phyloP scores from a whole-genome alignment of 768 basidiomycete genomes.

The Porphyrellus cyaneotinctus region DNA sequence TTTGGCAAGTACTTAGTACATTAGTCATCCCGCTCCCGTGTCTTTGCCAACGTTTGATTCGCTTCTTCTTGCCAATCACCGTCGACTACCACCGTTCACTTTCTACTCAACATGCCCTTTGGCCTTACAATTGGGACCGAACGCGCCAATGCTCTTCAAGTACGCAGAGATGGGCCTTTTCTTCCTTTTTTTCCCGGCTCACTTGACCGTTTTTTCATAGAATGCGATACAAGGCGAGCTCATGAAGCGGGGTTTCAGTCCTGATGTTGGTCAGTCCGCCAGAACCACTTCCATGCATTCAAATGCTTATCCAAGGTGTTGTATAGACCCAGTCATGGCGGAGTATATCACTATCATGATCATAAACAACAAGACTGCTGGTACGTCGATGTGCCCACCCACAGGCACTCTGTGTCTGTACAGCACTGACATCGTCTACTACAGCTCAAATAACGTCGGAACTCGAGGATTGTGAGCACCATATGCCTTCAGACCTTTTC shows the following conservation, averaged over 20 bases:
- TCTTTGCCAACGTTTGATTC: slow-evolving; percentile 19
- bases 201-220: slow-evolving; percentile 34
- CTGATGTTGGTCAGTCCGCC: slow-evolving; percentile 60
- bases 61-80: slow-evolving; percentile 26
- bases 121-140: slow-evolving; percentile 78
- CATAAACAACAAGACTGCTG: slow-evolving; percentile 83
- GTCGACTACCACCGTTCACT: slow-evolving; percentile 22
- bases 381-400: slow-evolving; percentile 38
- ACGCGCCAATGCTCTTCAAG: slow-evolving; percentile 67
- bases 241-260: slow-evolving; percentile 65
- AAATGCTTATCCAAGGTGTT: slow-evolving; percentile 5
- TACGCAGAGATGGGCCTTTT: slow-evolving; percentile 27
- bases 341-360: slow-evolving; percentile 96
- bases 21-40: slow-evolving; percentile 25
- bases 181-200: slow-evolving; percentile 11
- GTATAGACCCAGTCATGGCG: slow-evolving; percentile 81
- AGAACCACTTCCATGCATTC: slow-evolving; percentile 1
- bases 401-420: background rate
- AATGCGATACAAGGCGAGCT: slow-evolving; percentile 81
- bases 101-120: slow-evolving; percentile 51
- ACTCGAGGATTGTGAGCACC: slow-evolving; percentile 67
- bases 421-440: slow-evolving; percentile 7
- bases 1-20: slow-evolving; percentile 14
- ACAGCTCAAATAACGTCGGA: slow-evolving; percentile 84
- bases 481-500: background rate